Percentiles rank a stretch among this genome's conserved stretches.
Conservation (phyloP, 768 basidiomycete genomes). For the Candolleomyces aberdarensis region DNA sequence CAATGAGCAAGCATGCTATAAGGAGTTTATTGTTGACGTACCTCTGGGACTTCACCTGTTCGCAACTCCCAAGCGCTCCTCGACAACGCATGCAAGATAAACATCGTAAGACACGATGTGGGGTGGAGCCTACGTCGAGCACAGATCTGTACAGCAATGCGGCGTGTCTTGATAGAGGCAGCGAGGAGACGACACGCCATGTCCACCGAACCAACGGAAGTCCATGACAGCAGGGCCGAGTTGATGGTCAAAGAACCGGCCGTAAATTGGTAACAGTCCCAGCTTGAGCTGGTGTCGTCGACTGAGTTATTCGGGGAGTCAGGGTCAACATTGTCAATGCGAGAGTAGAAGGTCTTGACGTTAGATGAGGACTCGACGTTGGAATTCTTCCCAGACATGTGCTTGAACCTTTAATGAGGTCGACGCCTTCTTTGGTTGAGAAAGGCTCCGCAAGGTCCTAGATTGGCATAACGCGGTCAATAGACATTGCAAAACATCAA, state of each 20-base stretch:
- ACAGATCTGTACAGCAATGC: background rate
- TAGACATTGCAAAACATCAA: too few relatives aligned
- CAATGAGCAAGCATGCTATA: background rate
- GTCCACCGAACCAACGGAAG: background rate
- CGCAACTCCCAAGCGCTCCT: background rate
- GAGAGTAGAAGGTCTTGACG: background rate
- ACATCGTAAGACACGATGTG: background rate
- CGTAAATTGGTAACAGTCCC: conserved; percentile 18
- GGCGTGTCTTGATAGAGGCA: background rate
- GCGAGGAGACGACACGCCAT: background rate
- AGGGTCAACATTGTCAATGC: conserved; percentile 15
- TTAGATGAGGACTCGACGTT: too few relatives aligned
- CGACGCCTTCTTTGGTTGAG: too few relatives aligned
- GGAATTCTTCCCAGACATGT: too few relatives aligned
- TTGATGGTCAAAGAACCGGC: background rate
- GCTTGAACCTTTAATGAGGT: too few relatives aligned
- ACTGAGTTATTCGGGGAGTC: conserved; percentile 5
- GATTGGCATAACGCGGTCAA: too few relatives aligned
- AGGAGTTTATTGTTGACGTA: background rate
- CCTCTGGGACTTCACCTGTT: background rate
- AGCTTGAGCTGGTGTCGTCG: conserved; percentile 11
- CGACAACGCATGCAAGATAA: background rate
- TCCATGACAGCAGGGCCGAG: background rate
- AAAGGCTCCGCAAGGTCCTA: too few relatives aligned
- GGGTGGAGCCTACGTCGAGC: background rate